These are phyloP conservation scores for Ampelocalamus luodianensis DNA, from an alignment of 176 grass and related monocot species.

Conservation along the genomic window DNA sequence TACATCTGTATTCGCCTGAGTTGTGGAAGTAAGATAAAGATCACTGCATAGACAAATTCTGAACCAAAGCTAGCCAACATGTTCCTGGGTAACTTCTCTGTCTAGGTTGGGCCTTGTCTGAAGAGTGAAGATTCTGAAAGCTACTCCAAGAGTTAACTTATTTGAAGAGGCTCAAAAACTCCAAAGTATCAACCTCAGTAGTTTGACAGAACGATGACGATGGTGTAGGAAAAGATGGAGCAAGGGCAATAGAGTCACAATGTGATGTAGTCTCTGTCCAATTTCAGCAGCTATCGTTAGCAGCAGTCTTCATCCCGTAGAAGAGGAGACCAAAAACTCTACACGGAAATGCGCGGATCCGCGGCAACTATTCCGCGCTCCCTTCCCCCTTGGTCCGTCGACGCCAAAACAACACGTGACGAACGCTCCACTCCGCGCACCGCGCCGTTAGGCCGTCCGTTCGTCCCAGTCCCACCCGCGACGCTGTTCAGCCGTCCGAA, in stretches of 20 bases:
- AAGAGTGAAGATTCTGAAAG: slow-evolving; percentile 9
- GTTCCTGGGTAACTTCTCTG: background rate
- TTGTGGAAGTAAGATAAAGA: background rate
- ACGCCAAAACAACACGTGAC: background rate
- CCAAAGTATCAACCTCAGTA: background rate
- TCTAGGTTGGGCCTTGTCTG: background rate
- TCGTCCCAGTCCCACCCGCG: background rate
- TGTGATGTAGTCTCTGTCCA: background rate
- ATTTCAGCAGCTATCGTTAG: background rate
- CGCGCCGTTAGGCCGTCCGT: too few species aligned
- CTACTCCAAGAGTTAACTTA: background rate
- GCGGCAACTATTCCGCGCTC: background rate
- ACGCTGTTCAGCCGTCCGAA: background rate
- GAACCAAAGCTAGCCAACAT: background rate
- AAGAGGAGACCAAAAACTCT: background rate
- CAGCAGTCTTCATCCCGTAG: background rate
- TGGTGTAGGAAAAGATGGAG: background rate
- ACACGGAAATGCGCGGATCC: background rate
- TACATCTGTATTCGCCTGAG: background rate
- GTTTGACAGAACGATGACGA: background rate
- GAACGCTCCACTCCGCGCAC: background rate
- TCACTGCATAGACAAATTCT: background rate
- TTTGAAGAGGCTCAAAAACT: background rate
- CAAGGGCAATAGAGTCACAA: background rate
- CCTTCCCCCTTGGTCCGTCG: background rate